Evolutionary conservation across 208 protist species (phyloP).

Genomic region (Acanthamoeba castellanii): DNA sequence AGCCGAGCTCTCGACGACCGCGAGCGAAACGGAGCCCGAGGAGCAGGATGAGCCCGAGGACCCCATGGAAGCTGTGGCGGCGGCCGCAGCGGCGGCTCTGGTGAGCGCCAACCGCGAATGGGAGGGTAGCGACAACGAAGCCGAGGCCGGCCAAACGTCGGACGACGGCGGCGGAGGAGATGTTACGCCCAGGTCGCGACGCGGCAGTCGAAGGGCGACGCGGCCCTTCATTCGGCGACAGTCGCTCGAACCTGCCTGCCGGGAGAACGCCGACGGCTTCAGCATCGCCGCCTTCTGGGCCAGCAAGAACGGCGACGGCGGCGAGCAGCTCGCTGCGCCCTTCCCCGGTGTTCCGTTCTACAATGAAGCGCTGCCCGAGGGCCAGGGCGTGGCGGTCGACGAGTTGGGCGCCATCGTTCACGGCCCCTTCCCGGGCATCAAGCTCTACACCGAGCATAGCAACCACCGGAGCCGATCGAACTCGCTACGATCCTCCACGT

Average conservation of each 20-base stretch:
- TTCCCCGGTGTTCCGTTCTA: slow-evolving; percentile 40
- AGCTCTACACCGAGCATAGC: slow-evolving; percentile 41
- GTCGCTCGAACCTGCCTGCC: slow-evolving; percentile 12
- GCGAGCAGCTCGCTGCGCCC: neutral
- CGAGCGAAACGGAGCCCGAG: neutral
- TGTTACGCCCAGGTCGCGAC: neutral
- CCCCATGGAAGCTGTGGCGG: slow-evolving; percentile 19
- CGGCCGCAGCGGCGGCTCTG: slow-evolving; percentile 32
- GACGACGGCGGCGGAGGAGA: neutral
- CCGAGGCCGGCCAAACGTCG: neutral
- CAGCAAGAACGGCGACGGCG: neutral
- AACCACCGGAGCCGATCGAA: slow-evolving; percentile 17
- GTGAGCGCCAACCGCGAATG: slow-evolving; percentile 55
- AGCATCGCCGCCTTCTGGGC: slow-evolving; percentile 27
- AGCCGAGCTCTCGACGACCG: neutral
- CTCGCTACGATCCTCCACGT: neutral
- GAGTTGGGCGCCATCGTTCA: slow-evolving; percentile 30
- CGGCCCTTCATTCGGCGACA: slow-evolving; percentile 25
- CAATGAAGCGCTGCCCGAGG: slow-evolving; percentile 48
- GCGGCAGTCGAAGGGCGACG: slow-evolving; percentile 16
- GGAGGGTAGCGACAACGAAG: slow-evolving; percentile 43
- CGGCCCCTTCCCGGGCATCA: slow-evolving; percentile 21
- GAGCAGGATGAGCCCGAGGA: slow-evolving; percentile 44
- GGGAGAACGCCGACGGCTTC: slow-evolving; percentile 14
- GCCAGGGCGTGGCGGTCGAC: slow-evolving; percentile 25